Evolutionary conservation across 768 basidiomycete genomes (phyloP).

Genomic region (Amanita thiersii): DNA sequence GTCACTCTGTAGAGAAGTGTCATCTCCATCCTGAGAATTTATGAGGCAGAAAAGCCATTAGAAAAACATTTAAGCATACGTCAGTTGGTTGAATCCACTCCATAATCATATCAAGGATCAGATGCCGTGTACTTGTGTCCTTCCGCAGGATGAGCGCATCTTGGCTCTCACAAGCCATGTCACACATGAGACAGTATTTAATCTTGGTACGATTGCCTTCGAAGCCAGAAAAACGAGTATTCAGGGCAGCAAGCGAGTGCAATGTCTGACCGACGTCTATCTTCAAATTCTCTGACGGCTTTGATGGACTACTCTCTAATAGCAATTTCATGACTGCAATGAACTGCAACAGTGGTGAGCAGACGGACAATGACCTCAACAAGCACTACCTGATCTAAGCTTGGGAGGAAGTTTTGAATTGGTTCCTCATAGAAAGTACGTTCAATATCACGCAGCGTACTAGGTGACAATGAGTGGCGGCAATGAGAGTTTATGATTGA

Average conservation of each 20-base stretch:
- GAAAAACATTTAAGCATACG: conserved; percentile 27
- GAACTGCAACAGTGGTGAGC: conserved; percentile 35
- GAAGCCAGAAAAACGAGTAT: conserved; percentile 51
- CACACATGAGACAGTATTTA: conserved; percentile 70
- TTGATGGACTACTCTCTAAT: conserved; percentile 59
- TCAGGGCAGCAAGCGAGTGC: conserved; percentile 51
- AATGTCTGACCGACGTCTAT: conserved; percentile 59
- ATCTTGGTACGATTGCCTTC: conserved; percentile 56
- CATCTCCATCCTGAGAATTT: conserved; percentile 24
- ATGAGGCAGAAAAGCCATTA: conserved; percentile 1
- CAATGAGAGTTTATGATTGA: conserved; percentile 9
- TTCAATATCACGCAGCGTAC: conserved; percentile 45
- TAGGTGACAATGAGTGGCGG: conserved; percentile 14
- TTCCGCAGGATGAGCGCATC: conserved; percentile 59
- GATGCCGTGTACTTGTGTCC: conserved; percentile 58
- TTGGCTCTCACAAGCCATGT: conserved; percentile 53
- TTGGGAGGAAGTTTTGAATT: conserved; percentile 35
- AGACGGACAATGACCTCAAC: conserved; percentile 6
- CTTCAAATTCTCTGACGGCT: conserved; percentile 50
- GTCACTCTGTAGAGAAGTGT: conserved; percentile 41
- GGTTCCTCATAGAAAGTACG: conserved; percentile 36
- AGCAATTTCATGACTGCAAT: conserved; percentile 70
- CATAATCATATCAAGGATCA: conserved; percentile 67
- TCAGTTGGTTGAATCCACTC: conserved; percentile 60
- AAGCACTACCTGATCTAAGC: conserved; percentile 76